Evolutionary conservation across 257 asterid genomes (phyloP).

Genomic region (Solanum virginianum): DNA sequence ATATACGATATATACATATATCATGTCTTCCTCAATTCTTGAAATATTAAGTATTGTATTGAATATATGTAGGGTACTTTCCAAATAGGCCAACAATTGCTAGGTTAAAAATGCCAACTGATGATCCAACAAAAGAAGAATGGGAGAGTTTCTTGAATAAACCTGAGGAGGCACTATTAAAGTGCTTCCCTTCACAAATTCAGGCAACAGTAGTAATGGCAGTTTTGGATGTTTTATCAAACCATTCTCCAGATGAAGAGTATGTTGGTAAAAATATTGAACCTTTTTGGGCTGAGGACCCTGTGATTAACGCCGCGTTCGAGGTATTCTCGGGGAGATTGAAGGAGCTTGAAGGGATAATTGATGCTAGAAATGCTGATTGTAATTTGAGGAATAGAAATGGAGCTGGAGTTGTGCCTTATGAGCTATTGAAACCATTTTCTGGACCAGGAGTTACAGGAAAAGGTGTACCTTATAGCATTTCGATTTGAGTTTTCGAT

Average conservation of each 20-base stretch:
- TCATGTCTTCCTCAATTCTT: neutral
- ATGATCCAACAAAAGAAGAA: conserved; percentile 36
- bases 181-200: conserved; percentile 47
- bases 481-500: conserved; percentile 36
- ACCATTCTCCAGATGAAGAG: conserved; percentile 80
- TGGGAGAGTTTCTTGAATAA: conserved; percentile 23
- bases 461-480: conserved; percentile 67
- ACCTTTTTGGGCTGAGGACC: conserved; percentile 32
- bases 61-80: conserved; percentile 38
- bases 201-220: conserved; percentile 50
- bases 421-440: conserved; percentile 57
- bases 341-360: conserved; percentile 53
- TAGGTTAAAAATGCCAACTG: conserved; percentile 45
- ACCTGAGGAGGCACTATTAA: conserved; percentile 47
- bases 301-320: conserved; percentile 28
- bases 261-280: conserved; percentile 33
- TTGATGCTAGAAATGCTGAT: conserved; percentile 48
- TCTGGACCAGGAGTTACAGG: conserved; percentile 67
- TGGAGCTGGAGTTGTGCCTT: conserved; percentile 78
- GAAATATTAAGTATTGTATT: neutral
- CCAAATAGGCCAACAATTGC: conserved; percentile 73
- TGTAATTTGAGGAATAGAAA: conserved; percentile 22
- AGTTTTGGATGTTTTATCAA: conserved; percentile 49
- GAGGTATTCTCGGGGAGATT: conserved; percentile 30
- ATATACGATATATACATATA: neutral